phyloP scores from a whole-genome alignment of 2,329 filamentous ascomycete genomes.

The Fusarium xyrophilum region DNA sequence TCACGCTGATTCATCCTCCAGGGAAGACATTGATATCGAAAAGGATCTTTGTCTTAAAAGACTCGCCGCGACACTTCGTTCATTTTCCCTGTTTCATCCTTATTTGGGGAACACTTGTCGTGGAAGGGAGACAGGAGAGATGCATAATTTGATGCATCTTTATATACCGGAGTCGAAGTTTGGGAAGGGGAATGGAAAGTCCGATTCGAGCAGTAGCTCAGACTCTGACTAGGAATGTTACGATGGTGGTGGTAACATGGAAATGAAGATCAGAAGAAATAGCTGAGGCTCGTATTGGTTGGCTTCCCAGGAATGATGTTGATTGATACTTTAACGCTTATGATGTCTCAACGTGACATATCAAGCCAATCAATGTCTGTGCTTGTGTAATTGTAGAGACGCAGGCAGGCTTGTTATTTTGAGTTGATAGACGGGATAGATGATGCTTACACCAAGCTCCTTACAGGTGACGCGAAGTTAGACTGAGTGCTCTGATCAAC shows the following conservation, averaged over 20 bases:
- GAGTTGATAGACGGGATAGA: neutral
- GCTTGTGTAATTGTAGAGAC: fast-evolving
- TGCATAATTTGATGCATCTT: conserved; percentile 1
- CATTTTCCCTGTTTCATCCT: fast-evolving
- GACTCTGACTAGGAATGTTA: neutral
- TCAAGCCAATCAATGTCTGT: too few relatives aligned
- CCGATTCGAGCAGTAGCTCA: neutral
- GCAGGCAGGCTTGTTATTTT: fast-evolving
- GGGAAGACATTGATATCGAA: neutral
- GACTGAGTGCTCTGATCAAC: neutral
- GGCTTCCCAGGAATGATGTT: too few relatives aligned
- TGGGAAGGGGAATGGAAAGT: neutral
- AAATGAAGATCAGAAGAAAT: fast-evolving
- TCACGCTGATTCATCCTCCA: too few relatives aligned
- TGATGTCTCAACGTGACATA: too few relatives aligned
- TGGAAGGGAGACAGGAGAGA: neutral
- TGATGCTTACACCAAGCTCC: neutral
- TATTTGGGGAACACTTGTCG: conserved; percentile 1
- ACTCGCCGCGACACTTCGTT: fast-evolving
- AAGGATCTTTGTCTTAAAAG: neutral
- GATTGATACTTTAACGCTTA: too few relatives aligned
- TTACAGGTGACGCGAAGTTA: neutral
- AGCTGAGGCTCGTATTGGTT: fast-evolving
- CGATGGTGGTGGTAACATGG: fast-evolving
- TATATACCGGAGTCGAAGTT: conserved; percentile 10